Conservation (phyloP, 129 eudicot genomes). For the Calendula officinalis region DNA sequence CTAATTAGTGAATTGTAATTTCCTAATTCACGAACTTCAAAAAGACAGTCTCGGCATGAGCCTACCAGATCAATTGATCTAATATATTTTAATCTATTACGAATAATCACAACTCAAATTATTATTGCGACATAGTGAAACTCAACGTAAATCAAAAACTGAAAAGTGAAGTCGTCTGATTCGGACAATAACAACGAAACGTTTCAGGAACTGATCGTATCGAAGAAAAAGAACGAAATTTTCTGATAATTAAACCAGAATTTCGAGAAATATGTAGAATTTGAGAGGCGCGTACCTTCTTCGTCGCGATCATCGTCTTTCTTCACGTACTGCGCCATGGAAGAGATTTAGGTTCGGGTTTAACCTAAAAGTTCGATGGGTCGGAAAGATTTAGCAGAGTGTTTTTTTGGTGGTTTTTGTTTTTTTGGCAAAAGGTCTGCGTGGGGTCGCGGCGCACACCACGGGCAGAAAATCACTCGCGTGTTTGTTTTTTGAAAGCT, state of each 20-base stretch:
- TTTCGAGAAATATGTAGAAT: not conserved
- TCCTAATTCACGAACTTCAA: conserved; percentile 9
- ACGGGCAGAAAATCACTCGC: no score
- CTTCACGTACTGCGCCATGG: conserved; percentile 81
- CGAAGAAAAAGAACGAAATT: not conserved
- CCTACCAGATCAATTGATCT: conserved; percentile 28
- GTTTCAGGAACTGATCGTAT: not conserved
- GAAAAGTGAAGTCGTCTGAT: conserved; percentile 14
- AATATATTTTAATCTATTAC: conserved; percentile 7
- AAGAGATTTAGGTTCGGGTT: conserved; percentile 6
- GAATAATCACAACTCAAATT: conserved; percentile 7
- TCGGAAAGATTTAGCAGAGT: no score
- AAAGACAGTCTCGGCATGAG: not conserved
- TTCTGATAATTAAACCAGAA: conserved; percentile 4
- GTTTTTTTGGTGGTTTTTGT: no score
- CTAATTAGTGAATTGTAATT: not conserved
- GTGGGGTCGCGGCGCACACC: no score
- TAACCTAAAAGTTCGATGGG: not conserved
- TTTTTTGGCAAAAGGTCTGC: no score
- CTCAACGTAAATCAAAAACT: conserved; percentile 16
- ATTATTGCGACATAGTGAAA: conserved; percentile 2
- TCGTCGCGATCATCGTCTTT: conserved; percentile 98
- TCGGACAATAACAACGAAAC: not conserved
- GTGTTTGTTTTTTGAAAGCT: no score
- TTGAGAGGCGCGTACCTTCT: conserved; percentile 50